Percentiles rank a stretch among this genome's conserved stretches.
phyloP scores from a whole-genome alignment of 768 basidiomycete species.

The Ramaria rubella region DNA sequence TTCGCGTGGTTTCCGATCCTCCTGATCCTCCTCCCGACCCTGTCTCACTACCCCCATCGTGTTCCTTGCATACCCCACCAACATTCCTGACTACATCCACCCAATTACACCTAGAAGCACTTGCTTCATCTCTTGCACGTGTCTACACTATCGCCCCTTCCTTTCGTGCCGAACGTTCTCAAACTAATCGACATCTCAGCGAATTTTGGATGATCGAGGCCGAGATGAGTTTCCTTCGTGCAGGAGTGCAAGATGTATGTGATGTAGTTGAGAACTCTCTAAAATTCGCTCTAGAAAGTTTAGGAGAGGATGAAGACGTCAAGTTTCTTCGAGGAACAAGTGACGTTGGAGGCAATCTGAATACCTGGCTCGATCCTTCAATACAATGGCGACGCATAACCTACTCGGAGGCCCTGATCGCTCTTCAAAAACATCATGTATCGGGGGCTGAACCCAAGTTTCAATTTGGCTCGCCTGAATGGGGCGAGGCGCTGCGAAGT shows the following conservation, averaged over 20 bases:
- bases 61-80: slow-evolving; percentile 30
- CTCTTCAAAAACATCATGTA: slow-evolving; percentile 37
- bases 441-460: slow-evolving; percentile 36
- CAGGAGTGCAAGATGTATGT: slow-evolving; percentile 44
- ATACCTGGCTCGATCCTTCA: slow-evolving; percentile 28
- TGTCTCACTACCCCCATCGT: slow-evolving; percentile 14
- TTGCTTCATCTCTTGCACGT: slow-evolving; percentile 69
- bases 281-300: slow-evolving; percentile 31
- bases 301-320: slow-evolving; percentile 19
- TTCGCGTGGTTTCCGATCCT: slow-evolving; percentile 43
- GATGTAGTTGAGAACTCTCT: slow-evolving; percentile 49
- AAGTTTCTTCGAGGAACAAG: slow-evolving; percentile 36
- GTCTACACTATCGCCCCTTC: slow-evolving; percentile 91
- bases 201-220: slow-evolving; percentile 99
- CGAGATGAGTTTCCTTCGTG: slow-evolving; percentile 64
- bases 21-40: slow-evolving; percentile 26
- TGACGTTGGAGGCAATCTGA: slow-evolving; percentile 26
- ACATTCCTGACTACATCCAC: slow-evolving; percentile 92
- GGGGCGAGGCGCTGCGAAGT: slow-evolving; percentile 71
- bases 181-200: slow-evolving; percentile 85
- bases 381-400: slow-evolving; percentile 63
- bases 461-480: slow-evolving; percentile 43
- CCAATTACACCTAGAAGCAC: slow-evolving; percentile 90
- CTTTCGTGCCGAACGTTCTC: slow-evolving; percentile 88
- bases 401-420: slow-evolving; percentile 68